Percentiles rank a stretch among this genome's conserved stretches.
Evolutionary conservation across 306 rosid species (phyloP).

Genomic region (Cicer yamashitae): DNA sequence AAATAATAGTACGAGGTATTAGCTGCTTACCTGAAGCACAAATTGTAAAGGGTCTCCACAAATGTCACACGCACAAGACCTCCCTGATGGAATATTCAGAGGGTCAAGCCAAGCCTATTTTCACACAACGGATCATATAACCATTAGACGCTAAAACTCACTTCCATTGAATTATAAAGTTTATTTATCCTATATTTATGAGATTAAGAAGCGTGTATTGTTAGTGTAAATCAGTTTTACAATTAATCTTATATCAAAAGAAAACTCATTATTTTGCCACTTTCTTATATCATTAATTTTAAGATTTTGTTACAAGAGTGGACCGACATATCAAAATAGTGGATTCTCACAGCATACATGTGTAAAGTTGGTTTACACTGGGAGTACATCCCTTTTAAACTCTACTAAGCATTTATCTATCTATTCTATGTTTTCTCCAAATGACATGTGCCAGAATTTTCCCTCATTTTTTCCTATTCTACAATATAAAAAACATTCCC

Average conservation of each 20-base stretch:
- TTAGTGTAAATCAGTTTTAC: too few relatives aligned
- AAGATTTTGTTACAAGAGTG: too few relatives aligned
- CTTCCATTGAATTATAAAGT: background rate
- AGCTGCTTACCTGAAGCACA: conserved; percentile 74
- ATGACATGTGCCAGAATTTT: background rate
- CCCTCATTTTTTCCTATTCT: background rate
- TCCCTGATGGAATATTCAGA: conserved; percentile 69
- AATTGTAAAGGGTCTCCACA: conserved; percentile 79
- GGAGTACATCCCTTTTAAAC: too few relatives aligned
- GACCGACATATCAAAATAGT: too few relatives aligned
- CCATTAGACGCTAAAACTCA: background rate
- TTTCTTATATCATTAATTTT: too few relatives aligned
- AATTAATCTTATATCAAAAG: too few relatives aligned
- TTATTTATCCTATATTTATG: background rate
- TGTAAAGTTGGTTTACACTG: too few relatives aligned
- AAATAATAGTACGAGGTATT: background rate
- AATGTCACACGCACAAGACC: conserved; percentile 66
- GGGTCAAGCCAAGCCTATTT: conserved; percentile 96
- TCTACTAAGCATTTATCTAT: background rate
- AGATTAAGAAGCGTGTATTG: too few relatives aligned
- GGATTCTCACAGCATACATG: too few relatives aligned
- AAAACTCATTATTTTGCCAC: too few relatives aligned
- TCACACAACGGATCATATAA: conserved; percentile 24
- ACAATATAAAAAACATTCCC: background rate
- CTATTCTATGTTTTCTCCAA: background rate